These are phyloP conservation scores for Malus sieversii DNA, from an alignment of 306 rosid species.

Conservation along the genomic window DNA sequence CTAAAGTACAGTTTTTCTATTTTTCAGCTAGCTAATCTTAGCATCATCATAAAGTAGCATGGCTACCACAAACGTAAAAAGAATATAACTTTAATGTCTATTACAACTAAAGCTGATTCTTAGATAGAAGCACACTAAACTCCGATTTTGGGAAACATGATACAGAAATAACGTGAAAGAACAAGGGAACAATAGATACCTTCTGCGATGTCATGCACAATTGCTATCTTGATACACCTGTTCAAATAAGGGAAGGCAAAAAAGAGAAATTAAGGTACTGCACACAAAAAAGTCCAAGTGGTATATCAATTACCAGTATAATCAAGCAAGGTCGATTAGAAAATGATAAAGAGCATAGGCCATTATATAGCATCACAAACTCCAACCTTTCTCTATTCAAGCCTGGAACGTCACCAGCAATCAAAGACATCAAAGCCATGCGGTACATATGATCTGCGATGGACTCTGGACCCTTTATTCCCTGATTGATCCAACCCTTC, in stretches of 20 bases:
- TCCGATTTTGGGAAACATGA: no score
- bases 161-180: neutral
- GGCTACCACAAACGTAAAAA: neutral
- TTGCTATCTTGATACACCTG: conserved; percentile 89
- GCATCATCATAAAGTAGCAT: neutral
- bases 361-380: neutral
- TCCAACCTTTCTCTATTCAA: conserved; percentile 74
- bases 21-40: neutral
- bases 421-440: conserved; percentile 84
- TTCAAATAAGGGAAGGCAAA: conserved; percentile 5
- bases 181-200: conserved; percentile 39
- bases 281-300: neutral
- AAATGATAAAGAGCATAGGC: conserved; percentile 4
- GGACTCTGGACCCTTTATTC: conserved; percentile 80
- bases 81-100: neutral
- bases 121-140: neutral
- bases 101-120: neutral
- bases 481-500: conserved; percentile 94
- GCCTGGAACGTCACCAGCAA: conserved; percentile 66
- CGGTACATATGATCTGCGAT: conserved; percentile 94
- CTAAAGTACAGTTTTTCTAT: neutral
- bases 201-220: conserved; percentile 94
- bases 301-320: neutral
- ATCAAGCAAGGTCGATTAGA: neutral
- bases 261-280: neutral